Evolutionary conservation across 805 yeast genomes (phyloP), one percentile per base, ranked within the genome.

Genomic region (Wilhelminamyces savonicus): DNA sequence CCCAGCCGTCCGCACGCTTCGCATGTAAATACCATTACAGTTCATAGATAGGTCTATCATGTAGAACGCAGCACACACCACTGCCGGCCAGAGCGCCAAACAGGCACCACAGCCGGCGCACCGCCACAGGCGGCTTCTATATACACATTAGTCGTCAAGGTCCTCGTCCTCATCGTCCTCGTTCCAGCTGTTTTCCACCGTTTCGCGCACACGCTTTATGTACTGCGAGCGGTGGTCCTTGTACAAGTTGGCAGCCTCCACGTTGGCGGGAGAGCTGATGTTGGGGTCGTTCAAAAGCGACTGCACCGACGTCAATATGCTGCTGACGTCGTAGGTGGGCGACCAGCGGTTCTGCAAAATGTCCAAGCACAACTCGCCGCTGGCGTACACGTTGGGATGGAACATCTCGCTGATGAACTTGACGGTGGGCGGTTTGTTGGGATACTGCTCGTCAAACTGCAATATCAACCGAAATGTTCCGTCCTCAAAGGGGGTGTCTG

Each of bases 311-410:
- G 98, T 92, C 44, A 92, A 68, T 33, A 92, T 90, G 9, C 95
- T 86, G 8, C 95, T 87, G 22, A 92, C 98, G 51, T 92, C 98
- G 52, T 90, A 92, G 1, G 98, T 92, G 9, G 98, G 98, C 16
- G 95, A 82, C 98, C 98, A 92, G 53, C 97, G 71, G 62, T 90
- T 92, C 54, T 92, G 98, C 43, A 92, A 66, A 43, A 92, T 92
- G 61, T 92, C 98, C 40, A 92, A 71, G 62, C 98, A 92, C 39
- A 92, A 74, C 50, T 92, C 97, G 16, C 98, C 98, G 27, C 80
- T 74, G 7, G 94, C 95, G 50, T 92, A 92, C 3, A 92, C 97
- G 52, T 92, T 92, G 3, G 98, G 98, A 54, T 92, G 98, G 56
- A 92, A 92, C 96, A 92, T 92, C 47, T 84, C 90, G 37, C 90